Evolutionary conservation across 2,329 filamentous ascomycete species (phyloP).

Genomic region (Pseudogymnoascus sp.): DNA sequence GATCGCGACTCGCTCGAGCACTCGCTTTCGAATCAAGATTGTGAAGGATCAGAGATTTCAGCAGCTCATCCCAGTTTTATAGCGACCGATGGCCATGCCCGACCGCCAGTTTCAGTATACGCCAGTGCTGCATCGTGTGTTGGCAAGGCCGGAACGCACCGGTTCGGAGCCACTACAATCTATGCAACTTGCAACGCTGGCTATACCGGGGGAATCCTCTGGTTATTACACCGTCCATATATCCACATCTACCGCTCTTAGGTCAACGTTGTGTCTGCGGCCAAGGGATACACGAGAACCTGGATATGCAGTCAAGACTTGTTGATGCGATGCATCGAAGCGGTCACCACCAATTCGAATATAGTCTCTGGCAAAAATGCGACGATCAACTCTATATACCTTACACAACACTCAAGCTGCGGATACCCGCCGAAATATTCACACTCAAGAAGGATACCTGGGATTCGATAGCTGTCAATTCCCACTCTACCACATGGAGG

Average conservation of each 20-base stretch:
- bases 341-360: constrained; percentile 1
- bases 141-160: constrained; percentile 13
- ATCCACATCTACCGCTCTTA: neutral
- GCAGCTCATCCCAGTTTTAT: constrained; percentile 3
- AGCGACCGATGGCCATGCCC: constrained; percentile 6
- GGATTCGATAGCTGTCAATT: neutral
- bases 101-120: constrained; percentile 4
- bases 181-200: constrained; percentile 12
- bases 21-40: neutral
- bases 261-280: neutral
- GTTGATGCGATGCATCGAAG: neutral
- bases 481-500: neutral
- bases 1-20: neutral
- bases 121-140: constrained; percentile 16
- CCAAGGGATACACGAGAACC: neutral
- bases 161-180: neutral
- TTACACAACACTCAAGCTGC: neutral
- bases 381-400: neutral
- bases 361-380: neutral
- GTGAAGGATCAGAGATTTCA: neutral
- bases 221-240: constrained; percentile 12
- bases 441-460: neutral
- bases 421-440: neutral
- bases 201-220: neutral
- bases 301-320: neutral